Percentiles rank a stretch among this genome's conserved stretches.
Conservation (phyloP, 2,329 filamentous ascomycete genomes). For the Neofusicoccum ribis region DNA sequence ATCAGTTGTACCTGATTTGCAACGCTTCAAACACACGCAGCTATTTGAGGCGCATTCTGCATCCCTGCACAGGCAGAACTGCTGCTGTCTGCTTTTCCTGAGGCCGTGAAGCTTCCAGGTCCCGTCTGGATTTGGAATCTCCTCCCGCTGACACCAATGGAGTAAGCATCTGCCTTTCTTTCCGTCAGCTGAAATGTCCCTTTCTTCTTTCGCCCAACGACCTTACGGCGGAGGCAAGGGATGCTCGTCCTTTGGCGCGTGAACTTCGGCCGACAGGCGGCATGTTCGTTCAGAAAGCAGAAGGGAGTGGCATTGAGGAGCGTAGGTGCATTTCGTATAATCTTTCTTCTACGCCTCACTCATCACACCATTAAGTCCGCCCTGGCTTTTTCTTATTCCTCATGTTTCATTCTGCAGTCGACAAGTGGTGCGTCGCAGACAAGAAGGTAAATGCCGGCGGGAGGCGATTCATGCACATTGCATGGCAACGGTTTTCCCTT, state of each 20-base stretch:
- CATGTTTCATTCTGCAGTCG: conserved; percentile 1
- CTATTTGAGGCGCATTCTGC: background rate
- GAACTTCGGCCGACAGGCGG: background rate
- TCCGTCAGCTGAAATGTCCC: background rate
- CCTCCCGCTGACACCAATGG: background rate
- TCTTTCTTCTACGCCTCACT: background rate
- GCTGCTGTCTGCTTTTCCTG: background rate
- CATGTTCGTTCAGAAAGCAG: background rate
- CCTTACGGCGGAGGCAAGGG: background rate
- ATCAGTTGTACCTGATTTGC: conserved; percentile 1
- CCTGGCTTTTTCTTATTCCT: background rate
- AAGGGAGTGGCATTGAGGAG: background rate
- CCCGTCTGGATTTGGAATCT: background rate
- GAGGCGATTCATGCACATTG: background rate
- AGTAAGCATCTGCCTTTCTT: background rate
- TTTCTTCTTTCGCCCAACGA: background rate
- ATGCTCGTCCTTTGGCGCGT: background rate
- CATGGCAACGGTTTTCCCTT: conserved; percentile 3
- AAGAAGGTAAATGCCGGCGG: background rate
- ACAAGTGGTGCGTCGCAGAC: background rate
- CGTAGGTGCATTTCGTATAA: background rate
- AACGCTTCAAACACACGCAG: background rate
- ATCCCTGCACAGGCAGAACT: background rate
- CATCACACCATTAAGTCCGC: background rate
- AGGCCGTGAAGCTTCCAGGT: background rate